phyloP scores from a whole-genome alignment of 192 early-diverging fungal species.

The Coemansia sp. region DNA sequence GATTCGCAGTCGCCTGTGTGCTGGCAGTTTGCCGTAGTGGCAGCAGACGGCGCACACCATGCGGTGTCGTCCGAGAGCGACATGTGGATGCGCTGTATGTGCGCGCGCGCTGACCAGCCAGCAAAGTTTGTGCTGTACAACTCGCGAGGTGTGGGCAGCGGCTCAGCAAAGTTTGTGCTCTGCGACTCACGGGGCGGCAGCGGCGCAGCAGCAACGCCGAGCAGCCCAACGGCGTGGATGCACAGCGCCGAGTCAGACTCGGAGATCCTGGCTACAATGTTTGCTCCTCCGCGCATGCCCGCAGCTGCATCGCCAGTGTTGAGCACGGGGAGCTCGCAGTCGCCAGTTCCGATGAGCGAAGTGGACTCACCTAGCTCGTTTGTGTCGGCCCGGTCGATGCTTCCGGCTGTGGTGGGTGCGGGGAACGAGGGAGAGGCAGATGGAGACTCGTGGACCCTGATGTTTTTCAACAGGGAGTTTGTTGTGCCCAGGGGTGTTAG shows the following conservation, averaged over 20 bases:
- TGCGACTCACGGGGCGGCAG: constrained; percentile 8
- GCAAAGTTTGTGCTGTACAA: constrained; percentile 16
- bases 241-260: constrained; percentile 1
- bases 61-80: constrained; percentile 17
- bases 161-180: constrained; percentile 19
- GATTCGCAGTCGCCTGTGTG: constrained; percentile 1
- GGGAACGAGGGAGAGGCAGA: not conserved
- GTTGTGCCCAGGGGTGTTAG: constrained; percentile 23
- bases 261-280: constrained; percentile 15
- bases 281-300: constrained; percentile 4
- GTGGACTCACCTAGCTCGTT: constrained; percentile 30
- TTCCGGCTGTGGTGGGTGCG: not conserved
- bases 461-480: constrained; percentile 56
- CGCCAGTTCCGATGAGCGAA: constrained; percentile 4
- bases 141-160: not conserved
- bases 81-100: constrained; percentile 24
- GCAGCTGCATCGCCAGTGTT: constrained; percentile 1
- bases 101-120: constrained; percentile 10
- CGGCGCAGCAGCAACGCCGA: not conserved
- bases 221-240: not conserved
- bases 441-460: constrained; percentile 53
- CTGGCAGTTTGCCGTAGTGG: constrained; percentile 8
- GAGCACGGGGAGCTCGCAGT: constrained; percentile 3
- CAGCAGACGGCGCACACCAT: not conserved
- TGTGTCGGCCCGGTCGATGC: constrained; percentile 13